Conservation (phyloP, 2,329 filamentous ascomycete species). For the Diaporthe aspalathi region DNA sequence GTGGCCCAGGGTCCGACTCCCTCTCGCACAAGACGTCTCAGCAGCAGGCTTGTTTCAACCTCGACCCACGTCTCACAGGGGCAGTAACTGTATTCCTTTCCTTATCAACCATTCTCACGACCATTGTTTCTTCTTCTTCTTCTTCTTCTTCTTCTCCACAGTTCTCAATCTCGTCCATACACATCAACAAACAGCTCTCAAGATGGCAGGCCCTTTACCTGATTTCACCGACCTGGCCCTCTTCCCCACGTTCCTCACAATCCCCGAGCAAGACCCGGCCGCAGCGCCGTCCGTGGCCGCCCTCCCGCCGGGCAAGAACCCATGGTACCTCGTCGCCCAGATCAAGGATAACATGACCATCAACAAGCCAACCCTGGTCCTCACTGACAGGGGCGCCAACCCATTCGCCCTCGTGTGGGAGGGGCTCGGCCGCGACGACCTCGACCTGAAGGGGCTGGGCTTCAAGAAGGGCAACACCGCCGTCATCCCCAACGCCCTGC, state of each 20-base stretch:
- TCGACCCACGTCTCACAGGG: background rate
- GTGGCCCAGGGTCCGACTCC: background rate
- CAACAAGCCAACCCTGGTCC: constrained; percentile 61
- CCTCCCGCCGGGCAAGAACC: constrained; percentile 4
- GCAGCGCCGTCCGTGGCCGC: constrained; percentile 12
- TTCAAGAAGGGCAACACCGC: constrained; percentile 54
- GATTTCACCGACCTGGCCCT: constrained; percentile 48
- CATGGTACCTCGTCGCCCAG: constrained; percentile 57
- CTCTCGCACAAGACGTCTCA: constrained; percentile 15
- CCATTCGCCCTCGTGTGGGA: constrained; percentile 61
- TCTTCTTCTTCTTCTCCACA: background rate
- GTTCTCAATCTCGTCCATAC: background rate
- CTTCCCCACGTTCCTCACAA: constrained; percentile 50
- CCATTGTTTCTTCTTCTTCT: background rate
- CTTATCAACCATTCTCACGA: background rate
- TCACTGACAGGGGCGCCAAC: constrained; percentile 52
- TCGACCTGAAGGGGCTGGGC: constrained; percentile 47
- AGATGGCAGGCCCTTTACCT: constrained; percentile 43
- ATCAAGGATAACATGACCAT: constrained; percentile 61
- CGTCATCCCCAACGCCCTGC: constrained; percentile 50
- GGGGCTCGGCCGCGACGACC: constrained; percentile 50
- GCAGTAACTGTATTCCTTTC: background rate
- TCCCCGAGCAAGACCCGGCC: constrained; percentile 22
- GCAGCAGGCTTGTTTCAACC: constrained; percentile 35
- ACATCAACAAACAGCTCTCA: background rate